phyloP scores from a whole-genome alignment of 2,329 filamentous ascomycete species.

The Blastomyces parvus region DNA sequence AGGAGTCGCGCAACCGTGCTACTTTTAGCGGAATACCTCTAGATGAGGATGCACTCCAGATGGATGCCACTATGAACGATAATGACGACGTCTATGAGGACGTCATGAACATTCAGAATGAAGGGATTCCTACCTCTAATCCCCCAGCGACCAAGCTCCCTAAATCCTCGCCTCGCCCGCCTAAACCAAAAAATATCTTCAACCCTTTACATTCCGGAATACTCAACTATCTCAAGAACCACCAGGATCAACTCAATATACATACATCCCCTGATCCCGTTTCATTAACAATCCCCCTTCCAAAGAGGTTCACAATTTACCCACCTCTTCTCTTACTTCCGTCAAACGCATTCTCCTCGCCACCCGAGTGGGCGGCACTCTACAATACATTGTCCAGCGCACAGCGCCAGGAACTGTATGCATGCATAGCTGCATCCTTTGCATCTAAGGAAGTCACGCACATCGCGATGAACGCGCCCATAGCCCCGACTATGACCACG shows the following conservation, averaged over 20 bases:
- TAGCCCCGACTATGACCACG: slow-evolving; percentile 30
- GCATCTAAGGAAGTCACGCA: slow-evolving; percentile 39
- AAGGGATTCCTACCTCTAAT: background rate
- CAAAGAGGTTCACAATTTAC: slow-evolving; percentile 47
- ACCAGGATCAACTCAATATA: slow-evolving; percentile 14
- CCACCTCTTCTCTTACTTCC: slow-evolving; percentile 50
- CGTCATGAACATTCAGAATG: background rate
- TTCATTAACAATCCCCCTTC: slow-evolving; percentile 21
- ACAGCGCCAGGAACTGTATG: slow-evolving; percentile 33
- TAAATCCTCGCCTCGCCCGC: background rate
- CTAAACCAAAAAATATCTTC: slow-evolving; percentile 2
- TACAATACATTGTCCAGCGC: slow-evolving; percentile 22
- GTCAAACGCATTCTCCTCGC: slow-evolving; percentile 35
- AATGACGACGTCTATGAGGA: background rate
- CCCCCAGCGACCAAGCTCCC: background rate
- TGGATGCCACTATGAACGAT: background rate
- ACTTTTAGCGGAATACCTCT: background rate
- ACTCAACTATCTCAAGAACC: slow-evolving; percentile 20
- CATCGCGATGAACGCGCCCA: slow-evolving; percentile 51
- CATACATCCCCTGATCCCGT: slow-evolving; percentile 11
- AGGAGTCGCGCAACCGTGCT: background rate
- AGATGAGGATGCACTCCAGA: background rate
- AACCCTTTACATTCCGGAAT: slow-evolving; percentile 5
- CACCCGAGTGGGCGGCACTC: slow-evolving; percentile 21
- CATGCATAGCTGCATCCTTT: slow-evolving; percentile 34